Percentiles rank a stretch among this genome's conserved stretches.
phyloP scores from a whole-genome alignment of 108 stramenopile species.

The Bacterosira constricta region DNA sequence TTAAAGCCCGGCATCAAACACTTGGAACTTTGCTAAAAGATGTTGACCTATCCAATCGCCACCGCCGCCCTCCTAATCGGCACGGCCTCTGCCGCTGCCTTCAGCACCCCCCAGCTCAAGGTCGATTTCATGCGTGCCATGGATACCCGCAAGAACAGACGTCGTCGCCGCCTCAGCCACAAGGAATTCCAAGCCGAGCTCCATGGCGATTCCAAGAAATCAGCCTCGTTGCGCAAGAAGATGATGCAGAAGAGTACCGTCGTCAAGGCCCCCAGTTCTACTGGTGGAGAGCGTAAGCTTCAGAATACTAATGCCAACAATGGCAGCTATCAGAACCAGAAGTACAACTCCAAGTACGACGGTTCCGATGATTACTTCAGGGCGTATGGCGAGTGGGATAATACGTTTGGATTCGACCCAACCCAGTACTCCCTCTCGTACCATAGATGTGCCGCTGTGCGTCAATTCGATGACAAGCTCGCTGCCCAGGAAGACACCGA shows the following conservation, averaged over 20 bases:
- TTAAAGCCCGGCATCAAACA: too few species aligned
- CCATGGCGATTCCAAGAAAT: slow-evolving; percentile 1
- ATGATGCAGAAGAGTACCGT: neutral
- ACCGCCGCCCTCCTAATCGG: slow-evolving; percentile 10
- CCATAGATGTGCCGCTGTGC: slow-evolving; percentile 59
- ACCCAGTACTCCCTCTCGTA: slow-evolving; percentile 73
- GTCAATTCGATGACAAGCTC: slow-evolving; percentile 17
- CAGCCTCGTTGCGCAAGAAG: slow-evolving; percentile 1
- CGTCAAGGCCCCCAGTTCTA: neutral
- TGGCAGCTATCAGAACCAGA: neutral
- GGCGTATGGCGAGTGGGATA: slow-evolving; percentile 9
- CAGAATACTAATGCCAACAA: neutral
- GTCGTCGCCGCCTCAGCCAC: neutral
- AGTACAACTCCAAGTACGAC: neutral
- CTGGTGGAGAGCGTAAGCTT: neutral
- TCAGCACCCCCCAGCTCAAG: slow-evolving; percentile 23
- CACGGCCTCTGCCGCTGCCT: slow-evolving; percentile 9
- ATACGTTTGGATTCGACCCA: slow-evolving; percentile 50
- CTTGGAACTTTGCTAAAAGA: too few species aligned
- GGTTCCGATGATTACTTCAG: slow-evolving; percentile 27
- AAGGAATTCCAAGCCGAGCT: neutral
- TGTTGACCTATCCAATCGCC: neutral
- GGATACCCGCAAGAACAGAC: neutral
- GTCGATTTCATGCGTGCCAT: slow-evolving; percentile 13
- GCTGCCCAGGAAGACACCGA: slow-evolving; percentile 41